A percentile compares a stretch with the other conserved stretches of the same genome.
Evolutionary conservation across 768 basidiomycete genomes (phyloP).

Genomic region (Auricularia auricula-judae): DNA sequence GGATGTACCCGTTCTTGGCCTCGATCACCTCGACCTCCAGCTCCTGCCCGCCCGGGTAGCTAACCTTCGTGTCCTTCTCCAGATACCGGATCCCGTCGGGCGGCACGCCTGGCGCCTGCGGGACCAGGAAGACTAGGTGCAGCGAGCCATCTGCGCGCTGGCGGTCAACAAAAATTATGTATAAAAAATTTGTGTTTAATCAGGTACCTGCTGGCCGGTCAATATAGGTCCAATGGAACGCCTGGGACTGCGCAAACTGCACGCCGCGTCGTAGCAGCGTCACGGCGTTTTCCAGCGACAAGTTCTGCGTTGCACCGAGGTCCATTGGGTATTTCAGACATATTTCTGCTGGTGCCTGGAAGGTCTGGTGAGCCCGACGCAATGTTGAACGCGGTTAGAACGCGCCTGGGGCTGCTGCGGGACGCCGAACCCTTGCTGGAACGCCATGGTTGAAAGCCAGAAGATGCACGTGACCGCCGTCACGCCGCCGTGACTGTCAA

Average conservation of each 20-base stretch:
- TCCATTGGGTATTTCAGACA: neutral
- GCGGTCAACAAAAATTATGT: neutral
- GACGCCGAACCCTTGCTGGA: too few species aligned
- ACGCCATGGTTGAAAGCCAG: too few species aligned
- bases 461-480: too few species aligned
- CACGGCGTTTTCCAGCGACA: constrained; percentile 42
- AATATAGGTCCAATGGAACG: constrained; percentile 64
- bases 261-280: constrained; percentile 53
- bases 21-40: constrained; percentile 67
- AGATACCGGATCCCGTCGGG: constrained; percentile 69
- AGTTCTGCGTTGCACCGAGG: constrained; percentile 29
- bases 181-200: neutral
- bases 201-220: constrained; percentile 64
- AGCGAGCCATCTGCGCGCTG: constrained; percentile 47
- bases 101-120: constrained; percentile 44
- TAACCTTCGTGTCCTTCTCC: constrained; percentile 49
- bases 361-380: too few species aligned
- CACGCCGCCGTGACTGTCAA: too few species aligned
- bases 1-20: constrained; percentile 67
- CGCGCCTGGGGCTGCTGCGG: too few species aligned
- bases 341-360: too few species aligned
- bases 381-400: too few species aligned
- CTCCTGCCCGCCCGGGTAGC: neutral
- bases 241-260: constrained; percentile 41
- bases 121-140: constrained; percentile 48